These are phyloP conservation scores for Mucor racemosus DNA, from an alignment of 371 early-diverging fungal genomes.

Conservation along the genomic window DNA sequence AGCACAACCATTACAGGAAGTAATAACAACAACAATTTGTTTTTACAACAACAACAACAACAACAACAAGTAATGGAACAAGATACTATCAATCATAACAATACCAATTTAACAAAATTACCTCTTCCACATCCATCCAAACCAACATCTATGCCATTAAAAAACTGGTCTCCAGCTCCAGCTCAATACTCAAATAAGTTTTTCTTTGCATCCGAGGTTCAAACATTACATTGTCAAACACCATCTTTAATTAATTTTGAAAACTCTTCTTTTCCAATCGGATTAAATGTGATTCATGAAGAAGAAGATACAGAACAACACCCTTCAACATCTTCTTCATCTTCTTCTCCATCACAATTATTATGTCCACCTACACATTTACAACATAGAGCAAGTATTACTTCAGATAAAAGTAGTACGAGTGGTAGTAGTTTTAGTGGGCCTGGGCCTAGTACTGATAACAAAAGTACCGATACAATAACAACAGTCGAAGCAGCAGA, in stretches of 20 bases:
- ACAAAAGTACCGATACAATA: background rate
- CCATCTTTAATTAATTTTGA: slow-evolving; percentile 13
- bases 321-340: background rate
- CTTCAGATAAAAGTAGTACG: slow-evolving; percentile 10
- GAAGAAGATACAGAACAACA: background rate
- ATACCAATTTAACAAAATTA: slow-evolving; percentile 9
- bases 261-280: slow-evolving; percentile 4
- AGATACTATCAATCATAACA: background rate
- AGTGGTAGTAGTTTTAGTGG: background rate
- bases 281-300: slow-evolving; percentile 18
- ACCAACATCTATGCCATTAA: background rate
- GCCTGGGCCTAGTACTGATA: background rate
- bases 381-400: slow-evolving; percentile 11
- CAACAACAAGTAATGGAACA: slow-evolving; percentile 6
- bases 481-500: background rate
- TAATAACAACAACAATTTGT: background rate
- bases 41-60: background rate
- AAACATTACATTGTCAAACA: slow-evolving; percentile 29
- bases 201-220: slow-evolving; percentile 27
- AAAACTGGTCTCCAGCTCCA: background rate
- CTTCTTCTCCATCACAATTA: background rate
- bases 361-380: slow-evolving; percentile 2
- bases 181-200: slow-evolving; percentile 17
- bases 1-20: no score
- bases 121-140: slow-evolving; percentile 29